Base-by-base conservation (phyloP, 2,329 filamentous ascomycete genomes). In the Botrytis cinerea region DNA sequence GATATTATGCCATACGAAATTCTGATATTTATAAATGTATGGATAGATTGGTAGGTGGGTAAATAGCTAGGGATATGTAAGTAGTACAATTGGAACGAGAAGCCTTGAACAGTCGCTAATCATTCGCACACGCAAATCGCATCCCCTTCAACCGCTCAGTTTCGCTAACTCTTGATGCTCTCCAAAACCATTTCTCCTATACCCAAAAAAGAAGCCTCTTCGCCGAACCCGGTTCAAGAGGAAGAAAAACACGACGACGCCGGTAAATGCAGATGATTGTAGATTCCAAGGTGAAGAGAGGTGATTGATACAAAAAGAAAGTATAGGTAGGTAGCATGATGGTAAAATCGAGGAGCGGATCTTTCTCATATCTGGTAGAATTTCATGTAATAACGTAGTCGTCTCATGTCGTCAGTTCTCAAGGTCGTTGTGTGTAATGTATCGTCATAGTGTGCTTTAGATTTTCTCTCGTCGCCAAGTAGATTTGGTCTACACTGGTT, bases 51-150 rank as follows among this genome's bases (percentile, higher is more conserved):
- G 35, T 63, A 28, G 61, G n/a, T 67, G 40, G 32, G 16, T 54
- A 54, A 35, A 67, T 67, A 40, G 46, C 46, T 67, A 67, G 54
- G 64, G 28, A 67, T 54, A 54, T 67, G 64, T 67, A 67, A 67
- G 32, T 54, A 67, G 46, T 67, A 67, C 64, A 67, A 54, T 40
- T 35, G 51, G 35, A 67, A 67, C 46, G 18, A 67, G 64, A 38
- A 40, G 64, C 46, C 46, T 67, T 67, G 9, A 40, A 48, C 9
- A 40, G 64, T 57, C 46, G 16, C 16, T 40, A 40, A 35, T 67
- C 64, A 67, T 67, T 54, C 64, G 32, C 45, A 51, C n/a, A 48
- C 45, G 35, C 59, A 57, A 61, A 25, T 61, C 25, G 45, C 45
- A 48, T 38, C 63, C 32, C 22, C 45, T 6, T 67, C 46, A 67